Evolutionary conservation across 2,329 filamentous ascomycete genomes (phyloP).

Genomic region (Chalaropsis thielavioides): DNA sequence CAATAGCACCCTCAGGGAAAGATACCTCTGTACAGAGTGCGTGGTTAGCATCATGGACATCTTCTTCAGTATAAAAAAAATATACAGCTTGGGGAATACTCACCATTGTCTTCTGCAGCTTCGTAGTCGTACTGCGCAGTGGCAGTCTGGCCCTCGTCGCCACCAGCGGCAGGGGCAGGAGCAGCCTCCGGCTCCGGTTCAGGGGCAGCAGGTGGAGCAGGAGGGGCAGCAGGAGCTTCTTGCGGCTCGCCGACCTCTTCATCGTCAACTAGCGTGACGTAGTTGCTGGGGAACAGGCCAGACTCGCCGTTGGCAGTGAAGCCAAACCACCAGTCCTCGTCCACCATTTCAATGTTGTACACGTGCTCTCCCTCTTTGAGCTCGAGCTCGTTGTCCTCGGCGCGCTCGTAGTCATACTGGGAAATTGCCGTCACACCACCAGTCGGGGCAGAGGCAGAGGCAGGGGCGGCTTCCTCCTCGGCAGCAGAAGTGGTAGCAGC

Average conservation of each 20-base stretch:
- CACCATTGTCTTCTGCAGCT: conserved; percentile 84
- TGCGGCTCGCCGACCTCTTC: conserved; percentile 30
- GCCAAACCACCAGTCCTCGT: conserved; percentile 98
- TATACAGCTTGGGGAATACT: conserved; percentile 20
- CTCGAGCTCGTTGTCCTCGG: conserved; percentile 92
- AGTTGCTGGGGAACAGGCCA: conserved; percentile 93
- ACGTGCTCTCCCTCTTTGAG: conserved; percentile 78
- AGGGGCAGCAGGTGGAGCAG: conserved; percentile 23
- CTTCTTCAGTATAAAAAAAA: not conserved
- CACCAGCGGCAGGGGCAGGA: conserved; percentile 27
- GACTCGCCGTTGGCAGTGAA: conserved; percentile 71
- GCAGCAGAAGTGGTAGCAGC: not conserved
- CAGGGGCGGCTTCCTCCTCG: not conserved
- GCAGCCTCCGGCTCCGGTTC: conserved; percentile 29
- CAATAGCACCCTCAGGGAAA: conserved; percentile 78
- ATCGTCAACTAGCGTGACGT: conserved; percentile 71
- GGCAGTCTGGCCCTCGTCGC: conserved; percentile 45
- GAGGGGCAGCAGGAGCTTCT: conserved; percentile 23
- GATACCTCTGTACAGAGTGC: conserved; percentile 41
- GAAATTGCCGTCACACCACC: conserved; percentile 61
- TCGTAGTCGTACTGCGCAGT: conserved; percentile 92
- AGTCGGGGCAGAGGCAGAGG: conserved; percentile 10
- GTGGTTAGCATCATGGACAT: not conserved
- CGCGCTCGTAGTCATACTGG: conserved; percentile 94
- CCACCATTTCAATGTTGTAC: conserved; percentile 89